Base-by-base conservation (phyloP, 768 basidiomycete genomes). In the Tylopilus vinaceipallidus region DNA sequence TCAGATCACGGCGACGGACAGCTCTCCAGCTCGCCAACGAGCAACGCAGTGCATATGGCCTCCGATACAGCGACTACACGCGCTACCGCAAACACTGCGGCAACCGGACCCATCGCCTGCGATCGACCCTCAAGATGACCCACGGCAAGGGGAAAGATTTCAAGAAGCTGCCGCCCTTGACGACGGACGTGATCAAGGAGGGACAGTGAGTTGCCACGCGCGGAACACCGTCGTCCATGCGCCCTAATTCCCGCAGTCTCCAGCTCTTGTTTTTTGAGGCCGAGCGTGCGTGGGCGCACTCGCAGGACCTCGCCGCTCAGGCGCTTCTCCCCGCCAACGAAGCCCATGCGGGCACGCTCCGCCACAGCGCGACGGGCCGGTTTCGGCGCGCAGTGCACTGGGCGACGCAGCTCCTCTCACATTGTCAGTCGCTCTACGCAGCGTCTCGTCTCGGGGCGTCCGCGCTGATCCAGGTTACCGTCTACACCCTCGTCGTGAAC, bases 21-120 rank as follows among this genome's bases (percentile, higher is more conserved):
- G 93, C 91, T 20, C 76, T 97, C 33, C 84, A 84, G 62, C 77
- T 92, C 45, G 83, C 82, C 33, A 94, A 95, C 65, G 86, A 91
- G 64, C 92, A 97, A 63, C 83, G 95, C 48, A 91, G 78, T 55
- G 84, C 89, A 4, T 95, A 95, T 67, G 95, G 95, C 6, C 72
- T 97, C 54, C 84, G 95, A 54, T 94, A 91, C 64, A 90, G 86
- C 62, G 95, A 98, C 65, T 87, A 84, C 67, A 73, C 76, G 45
- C 83, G 94, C 44, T 98, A 98, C 71, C 91, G 94, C 58, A 92
- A 92, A 58, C 94, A 98, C 61, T 95, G 93, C 65, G 83, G 88
- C 6, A 92, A 93, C 65, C 83, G 90, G 61, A 88, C 94, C 0
- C 92, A 94, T 69, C 84, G 91, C 42, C 74, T 97, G 34, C 83